Percentiles rank a stretch among this genome's conserved stretches.
phyloP scores from a whole-genome alignment of 108 stramenopile genomes.

The Cyclotella distinguenda region DNA sequence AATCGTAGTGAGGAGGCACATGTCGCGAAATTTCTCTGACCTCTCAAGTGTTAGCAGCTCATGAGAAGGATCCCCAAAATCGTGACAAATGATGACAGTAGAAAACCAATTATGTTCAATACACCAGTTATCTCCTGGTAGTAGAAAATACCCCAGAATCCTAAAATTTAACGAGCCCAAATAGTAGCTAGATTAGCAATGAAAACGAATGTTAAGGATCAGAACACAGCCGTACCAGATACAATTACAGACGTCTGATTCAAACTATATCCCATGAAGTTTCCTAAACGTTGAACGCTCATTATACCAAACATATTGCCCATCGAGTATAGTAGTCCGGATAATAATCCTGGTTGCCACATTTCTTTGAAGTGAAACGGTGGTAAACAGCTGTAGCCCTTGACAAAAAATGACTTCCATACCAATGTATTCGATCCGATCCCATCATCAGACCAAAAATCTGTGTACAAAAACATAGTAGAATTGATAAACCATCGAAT shows the following conservation, averaged over 20 bases:
- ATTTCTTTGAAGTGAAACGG: slow-evolving; percentile 63
- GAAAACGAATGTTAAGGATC: background rate
- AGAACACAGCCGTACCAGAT: slow-evolving; percentile 20
- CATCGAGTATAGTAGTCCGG: slow-evolving; percentile 56
- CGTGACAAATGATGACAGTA: slow-evolving; percentile 33
- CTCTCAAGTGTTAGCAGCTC: slow-evolving; percentile 53
- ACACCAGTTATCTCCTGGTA: slow-evolving; percentile 53
- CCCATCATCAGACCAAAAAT: background rate
- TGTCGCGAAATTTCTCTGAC: no score
- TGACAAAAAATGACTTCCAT: slow-evolving; percentile 23
- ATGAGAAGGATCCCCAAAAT: slow-evolving; percentile 51
- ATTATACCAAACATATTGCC: slow-evolving; percentile 77
- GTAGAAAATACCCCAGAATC: slow-evolving; percentile 66
- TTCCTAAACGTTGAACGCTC: slow-evolving; percentile 66
- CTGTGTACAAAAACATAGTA: background rate
- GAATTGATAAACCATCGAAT: slow-evolving; percentile 48
- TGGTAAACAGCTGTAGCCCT: slow-evolving; percentile 54
- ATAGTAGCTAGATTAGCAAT: background rate
- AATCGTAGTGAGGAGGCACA: no score
- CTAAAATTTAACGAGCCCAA: slow-evolving; percentile 9
- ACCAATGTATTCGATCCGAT: slow-evolving; percentile 1
- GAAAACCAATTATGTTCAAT: slow-evolving; percentile 44
- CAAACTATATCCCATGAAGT: slow-evolving; percentile 76
- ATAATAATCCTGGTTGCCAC: slow-evolving; percentile 55
- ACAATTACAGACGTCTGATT: slow-evolving; percentile 54